phyloP scores from a whole-genome alignment of 164 flowering plant genomes.

The Hamamelis virginiana region DNA sequence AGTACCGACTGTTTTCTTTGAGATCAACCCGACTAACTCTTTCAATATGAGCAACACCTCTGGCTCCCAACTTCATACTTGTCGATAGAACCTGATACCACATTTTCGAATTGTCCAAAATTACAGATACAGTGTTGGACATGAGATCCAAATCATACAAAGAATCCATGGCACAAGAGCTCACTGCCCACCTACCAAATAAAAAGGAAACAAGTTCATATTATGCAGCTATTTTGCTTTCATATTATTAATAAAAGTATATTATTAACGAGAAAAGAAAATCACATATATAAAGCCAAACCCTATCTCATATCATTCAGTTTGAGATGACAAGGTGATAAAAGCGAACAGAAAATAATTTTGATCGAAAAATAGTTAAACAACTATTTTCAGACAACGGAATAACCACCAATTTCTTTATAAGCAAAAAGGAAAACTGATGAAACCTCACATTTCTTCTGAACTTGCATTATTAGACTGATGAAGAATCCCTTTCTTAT shows the following conservation, averaged over 20 bases:
- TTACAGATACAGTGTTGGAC: slow-evolving; percentile 79
- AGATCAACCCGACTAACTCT: slow-evolving; percentile 64
- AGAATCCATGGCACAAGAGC: slow-evolving; percentile 83
- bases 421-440: background rate
- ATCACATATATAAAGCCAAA: background rate
- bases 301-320: background rate
- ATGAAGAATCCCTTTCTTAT: slow-evolving; percentile 83
- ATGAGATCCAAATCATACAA: slow-evolving; percentile 86
- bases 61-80: slow-evolving; percentile 80
- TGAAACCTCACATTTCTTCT: slow-evolving; percentile 62
- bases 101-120: slow-evolving; percentile 78
- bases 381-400: background rate
- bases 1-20: slow-evolving; percentile 48
- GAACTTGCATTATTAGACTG: slow-evolving; percentile 39
- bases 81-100: slow-evolving; percentile 76
- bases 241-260: background rate
- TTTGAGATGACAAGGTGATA: background rate
- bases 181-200: slow-evolving; percentile 72
- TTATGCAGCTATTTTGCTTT: background rate
- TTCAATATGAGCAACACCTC: slow-evolving; percentile 79
- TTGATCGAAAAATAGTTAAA: background rate
- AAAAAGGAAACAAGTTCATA: slow-evolving; percentile 16
- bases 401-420: background rate
- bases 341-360: background rate
- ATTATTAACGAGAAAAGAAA: background rate